Conservation (phyloP, 2,329 filamentous ascomycete species). For the Colletotrichum neosansevieriae region DNA sequence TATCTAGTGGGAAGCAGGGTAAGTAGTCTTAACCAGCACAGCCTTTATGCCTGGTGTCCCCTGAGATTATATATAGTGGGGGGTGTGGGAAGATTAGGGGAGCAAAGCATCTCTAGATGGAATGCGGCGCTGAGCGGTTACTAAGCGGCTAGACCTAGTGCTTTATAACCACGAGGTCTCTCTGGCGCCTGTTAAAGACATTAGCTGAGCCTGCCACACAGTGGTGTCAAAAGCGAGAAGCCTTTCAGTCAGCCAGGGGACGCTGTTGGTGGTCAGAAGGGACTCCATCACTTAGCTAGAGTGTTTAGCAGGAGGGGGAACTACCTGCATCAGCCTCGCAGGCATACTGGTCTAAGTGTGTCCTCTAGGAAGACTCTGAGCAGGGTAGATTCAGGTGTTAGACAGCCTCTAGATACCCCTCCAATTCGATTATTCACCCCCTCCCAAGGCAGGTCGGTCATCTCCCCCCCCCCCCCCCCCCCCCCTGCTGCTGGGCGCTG, state of each 20-base stretch:
- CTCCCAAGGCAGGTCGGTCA: background rate
- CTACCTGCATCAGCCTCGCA: background rate
- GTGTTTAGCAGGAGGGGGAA: background rate
- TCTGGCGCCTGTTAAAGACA: background rate
- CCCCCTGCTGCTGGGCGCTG: background rate
- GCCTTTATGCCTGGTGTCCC: background rate
- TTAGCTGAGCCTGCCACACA: background rate
- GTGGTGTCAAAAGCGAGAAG: constrained; percentile 1
- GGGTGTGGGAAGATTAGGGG: background rate
- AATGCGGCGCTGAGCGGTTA: too few relatives aligned
- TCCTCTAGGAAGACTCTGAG: background rate
- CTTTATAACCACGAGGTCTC: background rate
- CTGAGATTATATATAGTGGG: background rate
- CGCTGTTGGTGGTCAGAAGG: background rate
- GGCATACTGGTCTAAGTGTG: background rate
- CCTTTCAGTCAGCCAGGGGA: background rate
- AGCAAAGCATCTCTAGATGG: background rate
- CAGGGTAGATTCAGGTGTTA: background rate
- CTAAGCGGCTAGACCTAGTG: background rate
- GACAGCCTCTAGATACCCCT: background rate
- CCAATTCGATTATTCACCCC: background rate
- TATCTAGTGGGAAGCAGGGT: too few relatives aligned
- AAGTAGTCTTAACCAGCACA: too few relatives aligned
- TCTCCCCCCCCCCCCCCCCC: too few relatives aligned
- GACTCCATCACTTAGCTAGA: background rate